Evolutionary conservation across 1,284 basidiomycete genomes (phyloP).

Genomic region (Sporisorium reilianum): DNA sequence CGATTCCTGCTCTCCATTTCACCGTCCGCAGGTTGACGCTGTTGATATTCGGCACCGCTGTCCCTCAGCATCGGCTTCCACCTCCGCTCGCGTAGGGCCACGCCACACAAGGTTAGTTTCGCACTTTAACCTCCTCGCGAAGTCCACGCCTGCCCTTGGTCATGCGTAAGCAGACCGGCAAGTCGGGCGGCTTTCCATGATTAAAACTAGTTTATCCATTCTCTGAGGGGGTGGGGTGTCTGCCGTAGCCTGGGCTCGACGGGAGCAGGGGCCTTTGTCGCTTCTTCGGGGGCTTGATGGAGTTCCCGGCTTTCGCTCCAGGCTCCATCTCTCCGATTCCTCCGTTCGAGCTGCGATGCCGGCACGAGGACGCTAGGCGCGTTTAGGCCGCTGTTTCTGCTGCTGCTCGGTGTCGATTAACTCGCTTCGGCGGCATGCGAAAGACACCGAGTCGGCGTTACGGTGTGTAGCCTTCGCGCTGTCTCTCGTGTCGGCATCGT

Average conservation of each 20-base stretch:
- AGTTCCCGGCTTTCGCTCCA: slow-evolving; percentile 17
- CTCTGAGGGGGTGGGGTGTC: slow-evolving; percentile 55
- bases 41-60: background rate
- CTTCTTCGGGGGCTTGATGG: slow-evolving; percentile 8
- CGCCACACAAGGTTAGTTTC: slow-evolving; percentile 22
- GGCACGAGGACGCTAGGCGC: slow-evolving; percentile 25
- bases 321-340: slow-evolving; percentile 27
- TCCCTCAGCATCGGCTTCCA: background rate
- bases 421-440: slow-evolving; percentile 54
- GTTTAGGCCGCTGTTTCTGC: slow-evolving; percentile 45
- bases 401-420: slow-evolving; percentile 40
- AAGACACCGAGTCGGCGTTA: slow-evolving; percentile 25
- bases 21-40: background rate
- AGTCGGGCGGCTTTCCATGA: slow-evolving; percentile 44
- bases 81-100: background rate
- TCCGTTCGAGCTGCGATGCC: slow-evolving; percentile 18
- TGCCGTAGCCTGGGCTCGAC: slow-evolving; percentile 36
- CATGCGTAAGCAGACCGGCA: slow-evolving; percentile 1
- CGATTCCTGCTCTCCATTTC: background rate
- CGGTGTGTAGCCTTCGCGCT: slow-evolving; percentile 51
- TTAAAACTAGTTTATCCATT: slow-evolving; percentile 62
- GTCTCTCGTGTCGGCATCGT: slow-evolving; percentile 15
- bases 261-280: slow-evolving; percentile 3
- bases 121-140: background rate
- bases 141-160: background rate